These are phyloP conservation scores for Fusarium veterinarium DNA, from an alignment of 2,329 filamentous ascomycete species.

Conservation along the genomic window DNA sequence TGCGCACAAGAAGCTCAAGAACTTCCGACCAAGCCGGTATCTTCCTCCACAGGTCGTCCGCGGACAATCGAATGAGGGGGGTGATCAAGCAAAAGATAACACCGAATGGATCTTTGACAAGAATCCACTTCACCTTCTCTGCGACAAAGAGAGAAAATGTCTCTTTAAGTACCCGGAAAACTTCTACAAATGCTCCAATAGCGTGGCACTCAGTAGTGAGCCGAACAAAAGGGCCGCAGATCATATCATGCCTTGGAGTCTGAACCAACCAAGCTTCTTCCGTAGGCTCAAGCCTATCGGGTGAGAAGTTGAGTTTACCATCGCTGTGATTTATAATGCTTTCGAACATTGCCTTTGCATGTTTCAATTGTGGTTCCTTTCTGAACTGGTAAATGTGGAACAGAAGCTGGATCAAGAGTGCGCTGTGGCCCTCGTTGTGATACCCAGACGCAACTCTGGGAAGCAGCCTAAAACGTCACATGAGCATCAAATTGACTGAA, in stretches of 20 bases:
- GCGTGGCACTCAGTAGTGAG: conserved; percentile 3
- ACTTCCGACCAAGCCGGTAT: background rate
- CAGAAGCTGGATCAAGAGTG: conserved; percentile 5
- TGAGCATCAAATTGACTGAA: background rate
- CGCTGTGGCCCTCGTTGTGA: background rate
- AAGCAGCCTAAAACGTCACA: background rate
- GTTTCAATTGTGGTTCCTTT: background rate
- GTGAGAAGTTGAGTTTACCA: conserved; percentile 3
- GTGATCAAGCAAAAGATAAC: background rate
- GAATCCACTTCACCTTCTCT: background rate
- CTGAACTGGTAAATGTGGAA: background rate
- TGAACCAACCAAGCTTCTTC: background rate
- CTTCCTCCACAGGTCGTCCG: background rate
- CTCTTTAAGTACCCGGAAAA: background rate
- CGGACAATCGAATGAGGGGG: background rate
- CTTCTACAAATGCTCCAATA: background rate
- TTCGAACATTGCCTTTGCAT: background rate
- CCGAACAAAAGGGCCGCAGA: background rate
- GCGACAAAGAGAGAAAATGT: background rate
- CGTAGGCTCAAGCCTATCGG: background rate
- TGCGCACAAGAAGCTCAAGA: conserved; percentile 5
- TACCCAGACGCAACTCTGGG: background rate
- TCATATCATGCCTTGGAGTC: background rate
- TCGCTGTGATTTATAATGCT: conserved; percentile 1
- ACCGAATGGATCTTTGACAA: background rate